Percentiles rank a stretch among this genome's conserved stretches.
Conservation (phyloP, 1,284 basidiomycete species). For the Cutaneotrichosporon cavernicola region DNA sequence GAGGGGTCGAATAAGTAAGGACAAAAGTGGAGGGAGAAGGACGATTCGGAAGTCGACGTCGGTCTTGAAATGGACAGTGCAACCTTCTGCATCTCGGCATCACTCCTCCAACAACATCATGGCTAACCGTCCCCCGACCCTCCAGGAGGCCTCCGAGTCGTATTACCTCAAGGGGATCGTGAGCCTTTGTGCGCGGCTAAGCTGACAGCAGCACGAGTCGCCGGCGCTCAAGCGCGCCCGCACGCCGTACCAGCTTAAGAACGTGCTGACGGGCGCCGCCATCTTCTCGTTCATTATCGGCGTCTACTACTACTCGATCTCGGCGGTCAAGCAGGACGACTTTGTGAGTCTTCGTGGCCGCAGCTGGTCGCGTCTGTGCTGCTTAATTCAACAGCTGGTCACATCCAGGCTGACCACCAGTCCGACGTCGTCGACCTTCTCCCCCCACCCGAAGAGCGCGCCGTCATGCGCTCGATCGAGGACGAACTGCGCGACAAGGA, state of each 20-base stretch:
- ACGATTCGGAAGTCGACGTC: neutral
- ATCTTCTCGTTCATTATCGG: conserved; percentile 75
- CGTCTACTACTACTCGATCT: conserved; percentile 89
- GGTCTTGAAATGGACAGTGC: neutral
- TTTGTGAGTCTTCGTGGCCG: conserved; percentile 57
- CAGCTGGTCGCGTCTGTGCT: conserved; percentile 20
- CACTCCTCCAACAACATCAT: conserved; percentile 5
- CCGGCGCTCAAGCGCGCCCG: conserved; percentile 82
- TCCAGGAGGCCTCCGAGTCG: conserved; percentile 24
- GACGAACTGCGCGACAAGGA: conserved; percentile 47
- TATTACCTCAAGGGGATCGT: conserved; percentile 28
- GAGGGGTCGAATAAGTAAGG: neutral
- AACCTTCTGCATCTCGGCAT: neutral
- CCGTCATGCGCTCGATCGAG: conserved; percentile 47
- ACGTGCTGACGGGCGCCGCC: conserved; percentile 71
- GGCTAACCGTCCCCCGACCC: conserved; percentile 9
- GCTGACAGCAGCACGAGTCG: conserved; percentile 67
- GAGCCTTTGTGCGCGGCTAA: neutral
- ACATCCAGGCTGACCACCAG: conserved; percentile 28
- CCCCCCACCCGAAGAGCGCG: conserved; percentile 46
- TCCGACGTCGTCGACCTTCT: conserved; percentile 52
- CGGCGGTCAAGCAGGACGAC: conserved; percentile 87
- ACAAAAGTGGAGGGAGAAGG: conserved; percentile 3
- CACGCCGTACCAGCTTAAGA: conserved; percentile 73
- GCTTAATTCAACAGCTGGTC: too few species aligned